These are phyloP conservation scores for Dictyostelium capitatum DNA, from an alignment of 78 protist genomes.

Conservation along the genomic window DNA sequence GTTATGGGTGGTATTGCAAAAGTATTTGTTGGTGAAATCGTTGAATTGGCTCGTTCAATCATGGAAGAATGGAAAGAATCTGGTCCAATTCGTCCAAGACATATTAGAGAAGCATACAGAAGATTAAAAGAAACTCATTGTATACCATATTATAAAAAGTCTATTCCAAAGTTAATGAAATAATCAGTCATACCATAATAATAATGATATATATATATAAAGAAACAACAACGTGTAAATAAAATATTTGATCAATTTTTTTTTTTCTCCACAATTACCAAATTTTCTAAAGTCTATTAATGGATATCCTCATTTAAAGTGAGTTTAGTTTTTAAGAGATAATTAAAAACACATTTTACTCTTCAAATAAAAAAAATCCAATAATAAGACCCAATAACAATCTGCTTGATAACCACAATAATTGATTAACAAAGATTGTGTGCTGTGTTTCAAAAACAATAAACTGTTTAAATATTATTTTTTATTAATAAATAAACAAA, in stretches of 20 bases:
- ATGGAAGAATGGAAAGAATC: slow-evolving; percentile 73
- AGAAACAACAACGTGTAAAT: too few relatives aligned
- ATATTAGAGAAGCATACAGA: slow-evolving; percentile 71
- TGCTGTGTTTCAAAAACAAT: not conserved
- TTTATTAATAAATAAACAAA: not conserved
- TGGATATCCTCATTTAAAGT: too few relatives aligned
- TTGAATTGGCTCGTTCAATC: slow-evolving; percentile 37
- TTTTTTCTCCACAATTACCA: too few relatives aligned
- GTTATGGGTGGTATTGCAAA: slow-evolving; percentile 77
- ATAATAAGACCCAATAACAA: too few relatives aligned
- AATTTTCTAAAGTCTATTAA: too few relatives aligned
- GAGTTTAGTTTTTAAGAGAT: too few relatives aligned
- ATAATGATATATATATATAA: too few relatives aligned
- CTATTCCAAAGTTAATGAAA: slow-evolving; percentile 6
- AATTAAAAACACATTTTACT: too few relatives aligned
- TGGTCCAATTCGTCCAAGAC: slow-evolving; percentile 79
- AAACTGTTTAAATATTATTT: not conserved
- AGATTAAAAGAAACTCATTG: slow-evolving; percentile 37
- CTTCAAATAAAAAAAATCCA: too few relatives aligned
- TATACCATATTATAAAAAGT: slow-evolving; percentile 59
- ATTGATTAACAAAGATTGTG: too few relatives aligned
- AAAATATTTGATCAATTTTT: too few relatives aligned
- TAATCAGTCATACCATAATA: not conserved
- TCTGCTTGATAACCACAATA: too few relatives aligned
- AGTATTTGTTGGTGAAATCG: slow-evolving; percentile 74